Conservation (phyloP, 2,329 filamentous ascomycete species). For the Mycosphaerella arachidis region DNA sequence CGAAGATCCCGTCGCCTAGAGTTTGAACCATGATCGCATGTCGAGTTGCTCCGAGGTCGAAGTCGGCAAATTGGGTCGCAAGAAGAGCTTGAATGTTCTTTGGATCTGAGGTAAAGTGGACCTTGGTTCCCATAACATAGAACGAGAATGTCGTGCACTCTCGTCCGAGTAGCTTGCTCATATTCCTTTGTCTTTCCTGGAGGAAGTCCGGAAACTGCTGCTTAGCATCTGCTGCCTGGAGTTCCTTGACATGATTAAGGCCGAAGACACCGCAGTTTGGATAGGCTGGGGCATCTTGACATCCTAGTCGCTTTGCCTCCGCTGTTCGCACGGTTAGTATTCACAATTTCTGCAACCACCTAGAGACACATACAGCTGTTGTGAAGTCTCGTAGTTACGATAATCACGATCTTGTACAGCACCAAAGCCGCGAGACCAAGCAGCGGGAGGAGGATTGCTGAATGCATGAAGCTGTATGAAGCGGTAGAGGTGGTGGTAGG, state of each 20-base stretch:
- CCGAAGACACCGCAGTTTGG: constrained; percentile 28
- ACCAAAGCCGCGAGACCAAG: constrained; percentile 21
- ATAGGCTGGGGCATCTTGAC: constrained; percentile 23
- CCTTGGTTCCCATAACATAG: constrained; percentile 23
- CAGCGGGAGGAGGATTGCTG: constrained; percentile 20
- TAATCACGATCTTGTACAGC: constrained; percentile 23
- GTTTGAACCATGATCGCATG: constrained; percentile 28
- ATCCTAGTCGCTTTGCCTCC: constrained; percentile 23
- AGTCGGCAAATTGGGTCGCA: constrained; percentile 32
- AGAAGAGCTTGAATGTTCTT: constrained; percentile 36
- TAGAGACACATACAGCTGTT: constrained; percentile 11
- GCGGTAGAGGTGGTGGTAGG: not conserved
- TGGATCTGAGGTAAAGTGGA: constrained; percentile 31
- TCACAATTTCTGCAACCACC: not conserved
- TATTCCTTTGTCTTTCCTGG: constrained; percentile 22
- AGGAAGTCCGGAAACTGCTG: constrained; percentile 29
- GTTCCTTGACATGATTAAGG: constrained; percentile 25
- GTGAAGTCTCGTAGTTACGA: constrained; percentile 14
- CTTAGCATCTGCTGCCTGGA: constrained; percentile 27
- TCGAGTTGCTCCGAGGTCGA: constrained; percentile 27
- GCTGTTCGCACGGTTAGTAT: constrained; percentile 12
- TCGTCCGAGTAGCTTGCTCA: constrained; percentile 24
- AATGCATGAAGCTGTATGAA: constrained; percentile 17
- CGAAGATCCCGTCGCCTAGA: constrained; percentile 34
- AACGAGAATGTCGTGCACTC: constrained; percentile 27